phyloP scores from a whole-genome alignment of 805 yeast genomes.

The Priceomyces haplophilus region DNA sequence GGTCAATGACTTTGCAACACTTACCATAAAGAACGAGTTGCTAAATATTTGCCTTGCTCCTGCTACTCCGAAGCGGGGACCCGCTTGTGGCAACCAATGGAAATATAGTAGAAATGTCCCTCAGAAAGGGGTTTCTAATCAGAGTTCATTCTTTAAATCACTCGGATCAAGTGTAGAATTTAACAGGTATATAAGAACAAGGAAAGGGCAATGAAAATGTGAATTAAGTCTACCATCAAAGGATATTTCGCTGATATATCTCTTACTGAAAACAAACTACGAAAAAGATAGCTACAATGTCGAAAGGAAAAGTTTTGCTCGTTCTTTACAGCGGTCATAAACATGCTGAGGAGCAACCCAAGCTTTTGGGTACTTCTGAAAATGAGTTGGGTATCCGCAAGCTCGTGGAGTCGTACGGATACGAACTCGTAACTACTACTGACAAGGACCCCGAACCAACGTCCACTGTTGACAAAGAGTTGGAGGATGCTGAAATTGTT shows the following conservation, averaged over 20 bases:
- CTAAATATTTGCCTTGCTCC: no score
- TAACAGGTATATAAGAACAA: not conserved
- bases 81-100: not conserved
- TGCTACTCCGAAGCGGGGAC: not conserved
- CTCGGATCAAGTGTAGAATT: not conserved
- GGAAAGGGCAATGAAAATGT: no score
- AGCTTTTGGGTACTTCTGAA: slow-evolving; percentile 67
- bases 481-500: slow-evolving; percentile 70
- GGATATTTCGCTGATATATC: no score
- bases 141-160: not conserved
- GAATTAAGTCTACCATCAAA: no score
- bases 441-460: slow-evolving; percentile 62
- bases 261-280: no score
- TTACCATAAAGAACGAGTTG: no score
- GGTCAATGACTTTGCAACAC: no score
- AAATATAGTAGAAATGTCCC: not conserved
- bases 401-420: slow-evolving; percentile 66
- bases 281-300: slow-evolving; percentile 9
- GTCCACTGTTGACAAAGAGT: slow-evolving; percentile 59
- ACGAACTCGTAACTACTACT: slow-evolving; percentile 60
- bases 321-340: slow-evolving; percentile 57
- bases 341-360: slow-evolving; percentile 59
- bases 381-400: slow-evolving; percentile 69
- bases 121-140: no score
- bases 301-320: slow-evolving; percentile 44